Base-by-base conservation (phyloP, 1,139 yeast species). In the Debaryomyces sp. region DNA sequence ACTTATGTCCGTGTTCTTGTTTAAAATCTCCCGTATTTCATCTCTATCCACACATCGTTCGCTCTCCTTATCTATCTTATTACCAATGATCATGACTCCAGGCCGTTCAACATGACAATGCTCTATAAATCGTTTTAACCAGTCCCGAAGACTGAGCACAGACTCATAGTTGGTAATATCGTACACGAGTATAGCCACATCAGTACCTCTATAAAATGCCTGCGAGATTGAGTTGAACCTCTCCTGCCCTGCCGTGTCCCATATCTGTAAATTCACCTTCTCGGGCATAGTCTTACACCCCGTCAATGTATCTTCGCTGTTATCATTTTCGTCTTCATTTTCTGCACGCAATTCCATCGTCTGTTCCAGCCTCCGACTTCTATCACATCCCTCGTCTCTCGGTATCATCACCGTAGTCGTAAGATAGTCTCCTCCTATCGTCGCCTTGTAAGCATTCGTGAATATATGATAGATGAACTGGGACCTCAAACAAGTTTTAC, bases 211-310 rank as follows among this genome's bases (percentile, higher is more conserved):
- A 59, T 81, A 82, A 57, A 82, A 82, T 4, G 86, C 82, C 57
- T 77, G 79, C 5, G 82, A 76, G 33, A 82, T 77, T 37, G 85
- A 78, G 56, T 81, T 81, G 67, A 82, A 82, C 46, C 87, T 64
- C 58, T 82, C 87, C 60, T 82, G 87, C 3, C 87, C 87, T 0
- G 87, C 87, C 5, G 87, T 82, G 57, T 82, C 87, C 87, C 87
- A 82, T 2, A 82, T 73, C 59, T 82, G 87, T 36, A 82, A 64
- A 48, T 72, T 69, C 18, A 78, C 77, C 35, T 52, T 54, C 27
- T 54, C 51, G 18, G 55, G 29, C 26, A 24, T 30, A 4, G n/a
- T 33, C 3, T 27, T 40, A 9, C 17, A 33, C 10, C 41, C 41
- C 15, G 17, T n/a, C 24, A 22, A 39, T 4, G 30, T 30, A n/a